These are phyloP conservation scores for Lichtheimia hyalospora DNA, from an alignment of 371 early-diverging fungal species.

Conservation along the genomic window DNA sequence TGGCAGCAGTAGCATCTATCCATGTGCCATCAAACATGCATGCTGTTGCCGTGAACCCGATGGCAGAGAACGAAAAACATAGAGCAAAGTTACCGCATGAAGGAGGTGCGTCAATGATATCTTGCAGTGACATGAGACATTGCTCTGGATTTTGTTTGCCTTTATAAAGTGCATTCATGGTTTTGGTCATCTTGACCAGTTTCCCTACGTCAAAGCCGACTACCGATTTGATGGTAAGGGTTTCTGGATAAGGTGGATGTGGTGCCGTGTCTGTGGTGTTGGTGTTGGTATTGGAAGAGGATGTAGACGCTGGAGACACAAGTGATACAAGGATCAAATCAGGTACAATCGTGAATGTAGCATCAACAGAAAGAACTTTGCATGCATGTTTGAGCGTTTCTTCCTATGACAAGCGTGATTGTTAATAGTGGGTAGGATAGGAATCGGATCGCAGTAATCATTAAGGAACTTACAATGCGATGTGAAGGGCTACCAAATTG, in stretches of 20 bases:
- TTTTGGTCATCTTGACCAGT: slow-evolving; percentile 31
- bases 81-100: slow-evolving; percentile 27
- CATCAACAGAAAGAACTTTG: slow-evolving; percentile 27
- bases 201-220: slow-evolving; percentile 41
- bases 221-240: slow-evolving; percentile 40
- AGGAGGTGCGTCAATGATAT: slow-evolving; percentile 25
- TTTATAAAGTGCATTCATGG: slow-evolving; percentile 35
- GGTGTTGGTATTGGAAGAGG: neutral
- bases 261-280: neutral
- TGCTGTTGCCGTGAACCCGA: slow-evolving; percentile 36
- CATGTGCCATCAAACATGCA: slow-evolving; percentile 44
- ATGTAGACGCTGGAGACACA: slow-evolving; percentile 1
- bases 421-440: neutral
- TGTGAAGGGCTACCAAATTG: slow-evolving; percentile 46
- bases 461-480: slow-evolving; percentile 31
- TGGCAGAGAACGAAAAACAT: slow-evolving; percentile 22
- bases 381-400: slow-evolving; percentile 35
- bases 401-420: slow-evolving; percentile 24
- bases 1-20: slow-evolving; percentile 35
- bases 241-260: slow-evolving; percentile 12
- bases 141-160: slow-evolving; percentile 8
- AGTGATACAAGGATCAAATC: slow-evolving; percentile 34
- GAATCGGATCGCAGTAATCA: neutral
- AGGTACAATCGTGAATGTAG: slow-evolving; percentile 41
- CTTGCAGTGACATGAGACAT: slow-evolving; percentile 32